These are phyloP conservation scores for Solanum verrucosum DNA, from an alignment of 257 asterid species.

Conservation along the genomic window DNA sequence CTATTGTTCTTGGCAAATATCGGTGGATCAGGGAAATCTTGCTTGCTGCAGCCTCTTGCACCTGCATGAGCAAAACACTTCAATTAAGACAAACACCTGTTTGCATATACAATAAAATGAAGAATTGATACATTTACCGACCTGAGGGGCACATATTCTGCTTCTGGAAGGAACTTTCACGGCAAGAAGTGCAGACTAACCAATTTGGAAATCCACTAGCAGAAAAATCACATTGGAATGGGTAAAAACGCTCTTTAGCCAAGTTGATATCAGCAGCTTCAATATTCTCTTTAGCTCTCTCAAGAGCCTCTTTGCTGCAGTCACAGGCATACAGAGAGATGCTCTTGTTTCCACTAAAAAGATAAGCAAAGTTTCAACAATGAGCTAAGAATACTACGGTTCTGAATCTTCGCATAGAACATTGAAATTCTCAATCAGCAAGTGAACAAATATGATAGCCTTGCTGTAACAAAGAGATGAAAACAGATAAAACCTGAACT, in stretches of 20 bases:
- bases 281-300: slow-evolving; percentile 61
- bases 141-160: slow-evolving; percentile 26
- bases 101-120: background rate
- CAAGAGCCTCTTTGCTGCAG: slow-evolving; percentile 80
- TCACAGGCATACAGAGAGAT: slow-evolving; percentile 69
- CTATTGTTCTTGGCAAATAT: slow-evolving; percentile 26
- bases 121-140: slow-evolving; percentile 3
- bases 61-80: slow-evolving; percentile 22
- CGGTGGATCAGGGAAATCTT: background rate
- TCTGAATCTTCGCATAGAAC: background rate
- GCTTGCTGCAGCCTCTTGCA: slow-evolving; percentile 11
- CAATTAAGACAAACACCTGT: background rate
- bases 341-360: slow-evolving; percentile 47
- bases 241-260: slow-evolving; percentile 33
- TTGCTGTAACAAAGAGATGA: background rate
- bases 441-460: background rate
- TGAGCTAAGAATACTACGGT: background rate
- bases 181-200: slow-evolving; percentile 59
- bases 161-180: slow-evolving; percentile 15
- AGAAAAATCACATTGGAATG: slow-evolving; percentile 74
- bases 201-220: slow-evolving; percentile 52
- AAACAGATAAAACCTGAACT: background rate
- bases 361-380: slow-evolving; percentile 3
- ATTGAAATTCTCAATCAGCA: background rate
- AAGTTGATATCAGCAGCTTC: slow-evolving; percentile 35